phyloP scores from a whole-genome alignment of 192 early-diverging fungal species.

The Entomortierella lignicola region DNA sequence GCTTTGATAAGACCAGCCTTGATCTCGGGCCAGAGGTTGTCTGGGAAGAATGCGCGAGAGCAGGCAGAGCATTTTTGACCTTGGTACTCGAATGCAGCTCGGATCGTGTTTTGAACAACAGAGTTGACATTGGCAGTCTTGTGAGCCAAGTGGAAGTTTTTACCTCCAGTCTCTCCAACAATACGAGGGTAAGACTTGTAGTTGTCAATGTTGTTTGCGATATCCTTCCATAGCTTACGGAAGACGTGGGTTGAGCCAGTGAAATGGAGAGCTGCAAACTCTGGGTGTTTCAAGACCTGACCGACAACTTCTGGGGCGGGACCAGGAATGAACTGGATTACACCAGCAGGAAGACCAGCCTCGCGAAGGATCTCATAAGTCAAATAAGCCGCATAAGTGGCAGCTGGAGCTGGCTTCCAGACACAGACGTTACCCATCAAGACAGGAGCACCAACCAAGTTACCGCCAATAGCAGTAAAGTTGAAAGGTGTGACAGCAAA shows the following conservation, averaged over 20 bases:
- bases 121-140: slow-evolving; percentile 78
- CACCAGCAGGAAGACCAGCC: slow-evolving; percentile 96
- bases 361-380: slow-evolving; percentile 91
- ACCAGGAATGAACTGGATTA: slow-evolving; percentile 97
- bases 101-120: slow-evolving; percentile 91
- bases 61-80: slow-evolving; percentile 99
- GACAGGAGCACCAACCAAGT: slow-evolving; percentile 91
- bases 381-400: slow-evolving; percentile 91
- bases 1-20: slow-evolving; percentile 70
- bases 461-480: slow-evolving; percentile 99
- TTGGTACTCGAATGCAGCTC: slow-evolving; percentile 95
- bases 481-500: slow-evolving; percentile 98
- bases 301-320: slow-evolving; percentile 85
- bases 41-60: slow-evolving; percentile 91
- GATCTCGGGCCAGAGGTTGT: slow-evolving; percentile 84
- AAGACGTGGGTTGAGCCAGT: slow-evolving; percentile 95
- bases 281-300: slow-evolving; percentile 83
- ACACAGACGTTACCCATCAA: slow-evolving; percentile 98
- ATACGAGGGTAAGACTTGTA: slow-evolving; percentile 96
- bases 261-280: slow-evolving; percentile 97
- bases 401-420: slow-evolving; percentile 95
- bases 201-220: slow-evolving; percentile 89
- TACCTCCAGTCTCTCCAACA: slow-evolving; percentile 99
- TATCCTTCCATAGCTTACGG: slow-evolving; percentile 91
- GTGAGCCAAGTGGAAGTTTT: slow-evolving; percentile 98